phyloP scores from a whole-genome alignment of 257 asterid species.

The Solanum chiquidenum region DNA sequence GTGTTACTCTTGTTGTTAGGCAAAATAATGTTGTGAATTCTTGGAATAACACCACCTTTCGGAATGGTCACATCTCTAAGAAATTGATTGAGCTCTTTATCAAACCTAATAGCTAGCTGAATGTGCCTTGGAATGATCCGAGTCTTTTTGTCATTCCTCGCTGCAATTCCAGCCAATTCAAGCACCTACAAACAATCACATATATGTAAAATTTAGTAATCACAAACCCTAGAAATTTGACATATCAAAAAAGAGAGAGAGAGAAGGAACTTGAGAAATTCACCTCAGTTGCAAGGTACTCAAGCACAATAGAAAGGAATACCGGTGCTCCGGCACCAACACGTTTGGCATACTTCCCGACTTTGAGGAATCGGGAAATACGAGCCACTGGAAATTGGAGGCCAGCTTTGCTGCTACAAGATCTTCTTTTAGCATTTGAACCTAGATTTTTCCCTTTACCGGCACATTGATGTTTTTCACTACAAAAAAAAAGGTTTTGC shows the following conservation, averaged over 20 bases:
- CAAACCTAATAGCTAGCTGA: not conserved
- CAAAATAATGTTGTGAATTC: not conserved
- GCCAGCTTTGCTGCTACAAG: constrained; percentile 31
- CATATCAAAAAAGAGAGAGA: too few relatives aligned
- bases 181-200: constrained; percentile 31
- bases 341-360: not conserved
- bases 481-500: too few relatives aligned
- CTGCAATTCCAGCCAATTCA: not conserved
- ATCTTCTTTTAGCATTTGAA: constrained; percentile 8
- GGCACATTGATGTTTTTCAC: not conserved
- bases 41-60: not conserved
- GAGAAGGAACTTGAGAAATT: not conserved
- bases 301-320: not conserved
- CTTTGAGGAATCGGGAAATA: not conserved
- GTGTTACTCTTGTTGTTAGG: not conserved
- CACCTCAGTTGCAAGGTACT: constrained; percentile 3
- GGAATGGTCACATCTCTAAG: not conserved
- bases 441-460: not conserved
- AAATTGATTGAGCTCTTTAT: not conserved
- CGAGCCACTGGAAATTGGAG: not conserved
- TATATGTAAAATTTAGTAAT: not conserved
- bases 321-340: not conserved
- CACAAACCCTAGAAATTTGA: not conserved
- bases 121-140: not conserved
- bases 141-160: too few relatives aligned